phyloP scores from a whole-genome alignment of 768 basidiomycete genomes.

The Kockovaella imperatae region DNA sequence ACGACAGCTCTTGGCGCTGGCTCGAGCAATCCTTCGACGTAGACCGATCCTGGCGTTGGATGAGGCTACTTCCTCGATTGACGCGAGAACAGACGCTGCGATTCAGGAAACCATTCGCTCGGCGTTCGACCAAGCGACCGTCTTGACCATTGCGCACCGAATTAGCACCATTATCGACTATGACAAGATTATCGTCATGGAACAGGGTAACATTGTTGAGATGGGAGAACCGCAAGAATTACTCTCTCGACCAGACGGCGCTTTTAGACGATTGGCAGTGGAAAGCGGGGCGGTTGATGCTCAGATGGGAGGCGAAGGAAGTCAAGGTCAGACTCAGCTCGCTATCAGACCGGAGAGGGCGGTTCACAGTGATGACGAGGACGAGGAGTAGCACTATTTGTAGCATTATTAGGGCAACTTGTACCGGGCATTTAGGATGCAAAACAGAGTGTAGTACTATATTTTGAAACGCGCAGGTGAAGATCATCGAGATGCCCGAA shows the following conservation, averaged over 20 bases:
- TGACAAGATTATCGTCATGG: conserved; percentile 29
- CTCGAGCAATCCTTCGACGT: conserved; percentile 17
- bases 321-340: too few species aligned
- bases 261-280: conserved; percentile 9
- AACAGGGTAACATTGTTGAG: conserved; percentile 23
- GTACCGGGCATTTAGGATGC: too few species aligned
- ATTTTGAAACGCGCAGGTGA: too few species aligned
- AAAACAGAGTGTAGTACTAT: too few species aligned
- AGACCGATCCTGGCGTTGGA: conserved; percentile 19
- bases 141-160: conserved; percentile 22
- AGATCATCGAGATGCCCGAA: too few species aligned
- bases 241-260: conserved; percentile 2
- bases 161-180: conserved; percentile 32
- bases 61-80: conserved; percentile 18
- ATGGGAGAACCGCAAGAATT: conserved; percentile 19
- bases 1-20: conserved; percentile 24
- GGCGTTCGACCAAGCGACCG: conserved; percentile 6
- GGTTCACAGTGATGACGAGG: too few species aligned
- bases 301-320: background rate
- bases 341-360: too few species aligned
- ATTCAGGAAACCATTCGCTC: conserved; percentile 14
- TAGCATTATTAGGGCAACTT: too few species aligned
- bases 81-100: conserved; percentile 20
- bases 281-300: conserved; percentile 10
- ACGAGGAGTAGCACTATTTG: too few species aligned